phyloP scores from a whole-genome alignment of 1,284 basidiomycete species.

The Rhodotorula sp. region DNA sequence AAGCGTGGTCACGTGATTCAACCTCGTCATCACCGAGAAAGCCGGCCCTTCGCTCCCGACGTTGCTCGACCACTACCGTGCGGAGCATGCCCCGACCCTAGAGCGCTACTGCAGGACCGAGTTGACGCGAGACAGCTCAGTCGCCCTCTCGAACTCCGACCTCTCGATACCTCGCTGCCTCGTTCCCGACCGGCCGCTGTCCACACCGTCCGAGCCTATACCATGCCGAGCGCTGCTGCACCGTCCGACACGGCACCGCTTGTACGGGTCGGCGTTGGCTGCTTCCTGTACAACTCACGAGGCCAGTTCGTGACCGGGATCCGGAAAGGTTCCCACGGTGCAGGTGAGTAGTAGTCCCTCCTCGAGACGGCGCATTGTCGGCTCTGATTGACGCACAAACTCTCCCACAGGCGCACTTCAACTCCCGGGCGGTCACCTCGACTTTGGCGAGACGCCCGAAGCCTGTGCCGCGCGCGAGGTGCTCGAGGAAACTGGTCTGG shows the following conservation, averaged over 20 bases:
- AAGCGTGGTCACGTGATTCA: neutral
- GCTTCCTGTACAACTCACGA: conserved; percentile 44
- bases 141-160: too few relatives aligned
- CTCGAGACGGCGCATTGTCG: neutral
- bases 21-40: too few relatives aligned
- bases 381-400: neutral
- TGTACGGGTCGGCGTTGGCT: conserved; percentile 45
- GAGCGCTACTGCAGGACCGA: too few relatives aligned
- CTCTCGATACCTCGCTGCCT: too few relatives aligned
- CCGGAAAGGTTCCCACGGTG: conserved; percentile 46
- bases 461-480: conserved; percentile 47
- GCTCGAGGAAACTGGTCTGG: conserved; percentile 47
- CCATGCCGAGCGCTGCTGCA: neutral
- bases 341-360: conserved; percentile 33
- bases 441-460: conserved; percentile 46
- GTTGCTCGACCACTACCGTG: too few relatives aligned
- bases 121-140: too few relatives aligned
- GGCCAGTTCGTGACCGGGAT: conserved; percentile 45
- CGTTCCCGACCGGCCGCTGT: too few relatives aligned
- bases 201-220: neutral
- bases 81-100: too few relatives aligned
- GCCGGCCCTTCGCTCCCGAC: too few relatives aligned
- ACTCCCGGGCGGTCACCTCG: conserved; percentile 49
- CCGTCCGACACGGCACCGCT: neutral
- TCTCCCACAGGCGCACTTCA: conserved; percentile 28